Conservation (phyloP, 2,329 filamentous ascomycete species). For the Colletotrichum abscissum region DNA sequence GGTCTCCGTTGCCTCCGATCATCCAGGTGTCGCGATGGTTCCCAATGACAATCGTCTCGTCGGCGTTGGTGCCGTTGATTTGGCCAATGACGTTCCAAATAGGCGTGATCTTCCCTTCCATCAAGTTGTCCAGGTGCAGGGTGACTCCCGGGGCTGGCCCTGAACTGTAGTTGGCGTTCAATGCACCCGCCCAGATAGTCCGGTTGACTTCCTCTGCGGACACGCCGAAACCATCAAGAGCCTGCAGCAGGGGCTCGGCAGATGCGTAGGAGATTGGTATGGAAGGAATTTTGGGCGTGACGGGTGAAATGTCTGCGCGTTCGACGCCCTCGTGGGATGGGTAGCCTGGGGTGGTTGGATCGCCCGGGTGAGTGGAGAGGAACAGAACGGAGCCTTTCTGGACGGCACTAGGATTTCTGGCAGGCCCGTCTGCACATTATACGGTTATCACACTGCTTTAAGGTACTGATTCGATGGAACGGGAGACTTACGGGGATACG, state of each 20-base stretch:
- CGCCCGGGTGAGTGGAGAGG: conserved; percentile 64
- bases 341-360: conserved; percentile 87
- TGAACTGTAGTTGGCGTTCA: conserved; percentile 55
- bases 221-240: conserved; percentile 80
- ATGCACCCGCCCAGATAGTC: conserved; percentile 66
- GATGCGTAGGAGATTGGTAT: conserved; percentile 84
- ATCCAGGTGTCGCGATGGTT: conserved; percentile 90
- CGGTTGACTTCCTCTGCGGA: conserved; percentile 74
- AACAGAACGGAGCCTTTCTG: conserved; percentile 83
- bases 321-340: conserved; percentile 79
- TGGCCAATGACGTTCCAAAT: conserved; percentile 84
- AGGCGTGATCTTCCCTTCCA: conserved; percentile 73
- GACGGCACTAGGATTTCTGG: conserved; percentile 80
- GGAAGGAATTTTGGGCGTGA: conserved; percentile 81
- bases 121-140: conserved; percentile 74
- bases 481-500: conserved; percentile 67
- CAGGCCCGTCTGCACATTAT: conserved; percentile 65
- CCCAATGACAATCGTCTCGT: conserved; percentile 82
- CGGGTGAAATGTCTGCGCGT: conserved; percentile 69
- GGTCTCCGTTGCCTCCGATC: conserved; percentile 85
- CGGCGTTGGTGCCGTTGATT: conserved; percentile 80
- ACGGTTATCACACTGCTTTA: conserved; percentile 40
- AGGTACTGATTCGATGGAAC: accelerated
- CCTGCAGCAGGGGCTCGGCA: conserved; percentile 79
- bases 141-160: conserved; percentile 65